Evolutionary conservation across 805 yeast genomes (phyloP).

Genomic region (Scheffersomyces amazonensis): DNA sequence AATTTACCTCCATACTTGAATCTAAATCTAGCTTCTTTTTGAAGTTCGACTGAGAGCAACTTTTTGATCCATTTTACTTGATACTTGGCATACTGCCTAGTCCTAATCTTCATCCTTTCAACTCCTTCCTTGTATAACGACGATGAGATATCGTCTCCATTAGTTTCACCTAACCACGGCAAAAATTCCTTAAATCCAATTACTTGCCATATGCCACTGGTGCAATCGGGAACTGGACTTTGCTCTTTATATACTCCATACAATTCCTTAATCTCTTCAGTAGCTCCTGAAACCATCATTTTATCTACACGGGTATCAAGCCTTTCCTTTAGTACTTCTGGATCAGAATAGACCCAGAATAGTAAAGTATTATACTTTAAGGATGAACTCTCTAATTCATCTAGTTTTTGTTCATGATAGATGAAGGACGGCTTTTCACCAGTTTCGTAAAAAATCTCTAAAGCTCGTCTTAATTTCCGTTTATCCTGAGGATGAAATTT

Average conservation of each 20-base stretch:
- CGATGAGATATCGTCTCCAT: slow-evolving; percentile 13
- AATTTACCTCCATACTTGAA: slow-evolving; percentile 61
- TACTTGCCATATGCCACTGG: slow-evolving; percentile 88
- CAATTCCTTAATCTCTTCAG: slow-evolving; percentile 64
- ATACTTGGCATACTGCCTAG: slow-evolving; percentile 81
- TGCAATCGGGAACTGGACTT: slow-evolving; percentile 45
- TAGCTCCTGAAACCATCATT: slow-evolving; percentile 73
- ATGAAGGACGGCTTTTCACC: slow-evolving; percentile 68
- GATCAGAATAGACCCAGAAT: slow-evolving; percentile 80
- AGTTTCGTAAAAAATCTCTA: slow-evolving; percentile 73
- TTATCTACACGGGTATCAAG: slow-evolving; percentile 78
- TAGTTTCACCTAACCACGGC: slow-evolving; percentile 54
- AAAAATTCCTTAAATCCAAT: slow-evolving; percentile 90
- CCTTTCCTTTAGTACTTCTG: slow-evolving; percentile 53
- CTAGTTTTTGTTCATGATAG: slow-evolving; percentile 57
- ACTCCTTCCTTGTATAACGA: slow-evolving; percentile 44
- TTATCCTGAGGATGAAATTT: slow-evolving; percentile 93
- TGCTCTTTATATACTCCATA: slow-evolving; percentile 40
- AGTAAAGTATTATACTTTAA: slow-evolving; percentile 62
- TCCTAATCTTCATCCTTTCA: slow-evolving; percentile 76
- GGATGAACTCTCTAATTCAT: slow-evolving; percentile 41
- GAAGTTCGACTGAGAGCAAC: slow-evolving; percentile 58
- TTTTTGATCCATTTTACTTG: slow-evolving; percentile 91
- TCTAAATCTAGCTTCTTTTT: slow-evolving; percentile 41
- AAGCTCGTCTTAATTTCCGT: slow-evolving; percentile 72